Base-by-base conservation (phyloP, 257 asterid genomes). In the Fraxinus pennsylvanica region DNA sequence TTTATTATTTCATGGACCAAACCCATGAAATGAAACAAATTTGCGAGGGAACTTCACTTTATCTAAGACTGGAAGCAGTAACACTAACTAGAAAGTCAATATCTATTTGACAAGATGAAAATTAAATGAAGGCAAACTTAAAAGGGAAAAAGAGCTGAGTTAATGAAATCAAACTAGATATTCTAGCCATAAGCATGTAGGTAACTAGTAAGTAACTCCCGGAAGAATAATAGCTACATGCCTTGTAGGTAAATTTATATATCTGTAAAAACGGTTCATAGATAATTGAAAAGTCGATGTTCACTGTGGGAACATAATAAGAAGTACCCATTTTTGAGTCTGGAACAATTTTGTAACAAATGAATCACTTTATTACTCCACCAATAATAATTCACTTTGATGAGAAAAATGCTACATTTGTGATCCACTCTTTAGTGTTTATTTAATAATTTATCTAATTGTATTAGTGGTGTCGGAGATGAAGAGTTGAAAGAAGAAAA, bases 51-150 rank as follows among this genome's bases (percentile, higher is more conserved):
- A 67, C 25, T 5, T 65, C 59, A 76, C 66, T 72, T 47, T 32
- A 45, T 47, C 19, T 4, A 77, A 72, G 76, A 72, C 76, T n/a
- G 77, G 80, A 68, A 27, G 29, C 74, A 77, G 52, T 9, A n/a
- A 19, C 19, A 67, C 72, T 67, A 41, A 74, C 32, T 35, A 9
- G 3, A 45, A 9, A 9, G 5, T 32, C 5, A 52, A 30, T 38
- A 45, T 27, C 36, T 65, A 66, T 73, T 65, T 66, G 61, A 43
- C 25, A 72, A 65, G 66, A 74, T 65, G 71, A 73, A 43, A 52
- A 25, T 45, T 43, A 43, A 43, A 59, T 71, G 66, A 29, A 50
- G 68, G 59, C 1, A 75, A 2, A 70, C 70, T 10, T 30, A 38
- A n/a, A 75, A 50, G 1, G 27, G 57, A 38, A 67, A 29, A 12